Percentiles rank a stretch among this genome's conserved stretches.
Conservation (phyloP, 2,329 filamentous ascomycete species). For the Trichoderma sp. region DNA sequence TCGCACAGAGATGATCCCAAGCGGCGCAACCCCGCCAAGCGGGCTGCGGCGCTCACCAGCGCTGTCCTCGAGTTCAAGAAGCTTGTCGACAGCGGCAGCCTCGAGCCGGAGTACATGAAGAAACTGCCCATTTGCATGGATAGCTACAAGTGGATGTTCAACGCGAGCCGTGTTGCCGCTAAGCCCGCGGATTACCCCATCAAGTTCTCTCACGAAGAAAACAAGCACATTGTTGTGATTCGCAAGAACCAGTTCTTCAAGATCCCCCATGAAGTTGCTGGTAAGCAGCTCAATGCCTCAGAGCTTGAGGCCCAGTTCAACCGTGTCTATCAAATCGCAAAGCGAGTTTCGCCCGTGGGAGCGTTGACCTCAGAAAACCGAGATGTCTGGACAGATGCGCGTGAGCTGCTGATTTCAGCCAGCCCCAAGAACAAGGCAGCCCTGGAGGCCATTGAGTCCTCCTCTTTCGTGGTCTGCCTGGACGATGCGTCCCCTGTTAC, state of each 20-base stretch:
- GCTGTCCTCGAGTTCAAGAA: conserved; percentile 91
- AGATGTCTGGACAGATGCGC: conserved; percentile 86
- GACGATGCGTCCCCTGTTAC: conserved; percentile 91
- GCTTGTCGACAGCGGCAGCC: conserved; percentile 74
- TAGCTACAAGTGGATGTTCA: conserved; percentile 99
- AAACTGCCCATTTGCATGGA: conserved; percentile 97
- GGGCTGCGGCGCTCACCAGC: conserved; percentile 85
- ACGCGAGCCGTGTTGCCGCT: conserved; percentile 80
- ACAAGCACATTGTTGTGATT: conserved; percentile 86
- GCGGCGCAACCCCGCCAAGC: conserved; percentile 84
- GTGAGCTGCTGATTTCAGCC: conserved; percentile 71
- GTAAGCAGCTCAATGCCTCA: conserved; percentile 79
- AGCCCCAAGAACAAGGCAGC: conserved; percentile 74
- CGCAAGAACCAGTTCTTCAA: conserved; percentile 99
- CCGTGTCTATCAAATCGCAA: conserved; percentile 74
- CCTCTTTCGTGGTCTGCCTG: conserved; percentile 88
- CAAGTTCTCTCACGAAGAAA: conserved; percentile 71
- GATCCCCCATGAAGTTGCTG: conserved; percentile 75
- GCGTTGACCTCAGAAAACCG: conserved; percentile 88
- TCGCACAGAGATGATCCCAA: conserved; percentile 91
- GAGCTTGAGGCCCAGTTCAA: conserved; percentile 91
- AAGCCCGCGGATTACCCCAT: conserved; percentile 77
- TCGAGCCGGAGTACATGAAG: conserved; percentile 99
- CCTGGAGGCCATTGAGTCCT: conserved; percentile 79
- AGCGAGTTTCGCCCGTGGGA: conserved; percentile 73